Base-by-base conservation (phyloP, 1,284 basidiomycete species). In the Moesziomyces sp. region DNA sequence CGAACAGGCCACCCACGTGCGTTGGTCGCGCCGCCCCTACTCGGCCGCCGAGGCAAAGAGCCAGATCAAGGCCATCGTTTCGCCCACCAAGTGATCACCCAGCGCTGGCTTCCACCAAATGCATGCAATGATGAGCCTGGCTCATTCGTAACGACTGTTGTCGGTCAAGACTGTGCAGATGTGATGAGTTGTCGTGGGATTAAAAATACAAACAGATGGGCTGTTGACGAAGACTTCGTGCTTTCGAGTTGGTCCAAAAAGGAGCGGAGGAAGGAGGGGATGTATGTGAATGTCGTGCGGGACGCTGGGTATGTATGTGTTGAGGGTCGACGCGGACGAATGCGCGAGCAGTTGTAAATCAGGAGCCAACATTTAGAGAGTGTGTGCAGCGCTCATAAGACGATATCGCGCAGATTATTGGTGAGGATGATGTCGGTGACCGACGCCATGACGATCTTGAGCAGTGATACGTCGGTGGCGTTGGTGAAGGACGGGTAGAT, bases 391-490 rank as follows among this genome's bases (percentile, higher is more conserved):
- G 38, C 7, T 65, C 38, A 73, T 5, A 73, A 53, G 13, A 73
- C 64, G 28, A 73, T 48, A 24, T 76, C 76, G 13, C 76, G 47
- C 35, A 78, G 38, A 28, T 69, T 76, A 44, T 68, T 74, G n/a
- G 76, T 75, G 38, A 80, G 47, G 48, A 80, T 79, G 58, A 79
- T 80, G 56, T 80, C 78, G 18, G 77, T 80, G 38, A 79, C 76
- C 19, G 54, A 61, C 0, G 79, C 91, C 94, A 97, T 96, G 42
- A 97, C 92, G 30, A 95, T 93, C 79, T 92, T 88, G 64, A 97
- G 86, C 87, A 95, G 88, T n/a, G 88, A 91, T 1, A 93, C 94
- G 86, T 97, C 94, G 46, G 94, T 95, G 19, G 95, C 95, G 42
- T 92, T 96, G 40, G 95, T 97, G 68, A 91, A 90, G 84, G 92